phyloP scores from a whole-genome alignment of 2,329 filamentous ascomycete genomes.

The Colletotrichum noveboracense region DNA sequence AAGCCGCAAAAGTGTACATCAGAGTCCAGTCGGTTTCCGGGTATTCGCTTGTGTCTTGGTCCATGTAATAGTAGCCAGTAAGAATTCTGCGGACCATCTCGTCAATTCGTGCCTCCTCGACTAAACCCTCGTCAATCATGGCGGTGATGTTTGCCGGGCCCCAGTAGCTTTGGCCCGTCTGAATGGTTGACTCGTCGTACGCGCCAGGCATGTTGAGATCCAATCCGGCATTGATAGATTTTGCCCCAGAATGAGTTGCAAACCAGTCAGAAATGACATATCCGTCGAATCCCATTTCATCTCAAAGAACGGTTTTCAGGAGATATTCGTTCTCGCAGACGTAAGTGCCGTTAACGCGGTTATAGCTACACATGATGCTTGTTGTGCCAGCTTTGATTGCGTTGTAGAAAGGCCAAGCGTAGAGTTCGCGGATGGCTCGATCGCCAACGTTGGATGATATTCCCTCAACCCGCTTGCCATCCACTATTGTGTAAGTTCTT shows the following conservation, averaged over 20 bases:
- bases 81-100: slow-evolving; percentile 72
- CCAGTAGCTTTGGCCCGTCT: slow-evolving; percentile 62
- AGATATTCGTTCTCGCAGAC: slow-evolving; percentile 67
- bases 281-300: slow-evolving; percentile 75
- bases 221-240: slow-evolving; percentile 69
- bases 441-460: slow-evolving; percentile 66
- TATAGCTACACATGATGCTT: slow-evolving; percentile 76
- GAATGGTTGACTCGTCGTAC: slow-evolving; percentile 28
- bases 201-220: slow-evolving; percentile 85
- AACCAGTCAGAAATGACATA: slow-evolving; percentile 70
- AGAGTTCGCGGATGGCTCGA: slow-evolving; percentile 70
- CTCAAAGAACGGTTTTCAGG: slow-evolving; percentile 69
- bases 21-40: slow-evolving; percentile 39
- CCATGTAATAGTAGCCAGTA: slow-evolving; percentile 61
- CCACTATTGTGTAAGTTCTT: slow-evolving; percentile 40
- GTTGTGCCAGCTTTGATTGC: slow-evolving; percentile 70
- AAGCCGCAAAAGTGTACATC: not conserved
- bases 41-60: slow-evolving; percentile 50
- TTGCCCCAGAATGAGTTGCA: slow-evolving; percentile 75
- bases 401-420: slow-evolving; percentile 73
- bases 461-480: slow-evolving; percentile 55
- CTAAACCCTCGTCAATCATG: slow-evolving; percentile 60
- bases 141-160: slow-evolving; percentile 60
- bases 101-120: slow-evolving; percentile 66
- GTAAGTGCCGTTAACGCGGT: slow-evolving; percentile 73